These are phyloP conservation scores for Neoscytalidium dimidiatum DNA, from an alignment of 2,329 filamentous ascomycete species.

Conservation along the genomic window DNA sequence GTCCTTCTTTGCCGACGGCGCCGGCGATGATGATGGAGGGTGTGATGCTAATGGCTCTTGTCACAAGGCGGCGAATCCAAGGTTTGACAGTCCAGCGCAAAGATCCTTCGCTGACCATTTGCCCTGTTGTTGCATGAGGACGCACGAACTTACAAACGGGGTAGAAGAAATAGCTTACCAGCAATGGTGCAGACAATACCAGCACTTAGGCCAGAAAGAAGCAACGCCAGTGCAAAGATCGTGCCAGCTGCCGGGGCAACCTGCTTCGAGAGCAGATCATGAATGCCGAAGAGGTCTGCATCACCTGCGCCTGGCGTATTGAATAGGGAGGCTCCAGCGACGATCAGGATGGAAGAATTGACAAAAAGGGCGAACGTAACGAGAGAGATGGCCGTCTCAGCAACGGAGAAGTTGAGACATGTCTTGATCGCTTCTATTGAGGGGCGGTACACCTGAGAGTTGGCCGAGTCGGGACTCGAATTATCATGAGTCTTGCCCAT, in stretches of 20 bases:
- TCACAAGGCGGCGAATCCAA: slow-evolving; percentile 77
- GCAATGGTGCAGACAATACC: slow-evolving; percentile 88
- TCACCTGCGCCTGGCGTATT: slow-evolving; percentile 55
- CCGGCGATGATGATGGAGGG: slow-evolving; percentile 83
- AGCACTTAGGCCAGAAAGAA: slow-evolving; percentile 77
- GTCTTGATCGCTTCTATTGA: slow-evolving; percentile 70
- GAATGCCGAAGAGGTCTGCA: slow-evolving; percentile 82
- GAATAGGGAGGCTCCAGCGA: slow-evolving; percentile 71
- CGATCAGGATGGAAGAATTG: slow-evolving; percentile 80
- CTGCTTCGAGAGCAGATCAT: slow-evolving; percentile 67
- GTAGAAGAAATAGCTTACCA: slow-evolving; percentile 44
- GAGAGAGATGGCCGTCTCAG: slow-evolving; percentile 70
- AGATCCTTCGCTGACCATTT: slow-evolving; percentile 86
- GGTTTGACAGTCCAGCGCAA: slow-evolving; percentile 73
- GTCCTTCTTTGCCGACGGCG: slow-evolving; percentile 69
- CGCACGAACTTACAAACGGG: too few relatives aligned
- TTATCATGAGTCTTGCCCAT: slow-evolving; percentile 13
- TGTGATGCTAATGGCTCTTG: slow-evolving; percentile 76
- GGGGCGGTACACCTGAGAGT: slow-evolving; percentile 65
- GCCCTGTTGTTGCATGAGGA: slow-evolving; percentile 41
- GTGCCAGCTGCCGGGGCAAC: slow-evolving; percentile 77
- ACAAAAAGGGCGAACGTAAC: slow-evolving; percentile 85
- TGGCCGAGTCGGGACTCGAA: slow-evolving; percentile 39
- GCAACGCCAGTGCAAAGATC: slow-evolving; percentile 76
- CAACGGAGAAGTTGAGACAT: slow-evolving; percentile 72